Evolutionary conservation across 805 yeast species (phyloP), one percentile per base, ranked within the genome.

Genomic region (Yamadazyma laniorum): DNA sequence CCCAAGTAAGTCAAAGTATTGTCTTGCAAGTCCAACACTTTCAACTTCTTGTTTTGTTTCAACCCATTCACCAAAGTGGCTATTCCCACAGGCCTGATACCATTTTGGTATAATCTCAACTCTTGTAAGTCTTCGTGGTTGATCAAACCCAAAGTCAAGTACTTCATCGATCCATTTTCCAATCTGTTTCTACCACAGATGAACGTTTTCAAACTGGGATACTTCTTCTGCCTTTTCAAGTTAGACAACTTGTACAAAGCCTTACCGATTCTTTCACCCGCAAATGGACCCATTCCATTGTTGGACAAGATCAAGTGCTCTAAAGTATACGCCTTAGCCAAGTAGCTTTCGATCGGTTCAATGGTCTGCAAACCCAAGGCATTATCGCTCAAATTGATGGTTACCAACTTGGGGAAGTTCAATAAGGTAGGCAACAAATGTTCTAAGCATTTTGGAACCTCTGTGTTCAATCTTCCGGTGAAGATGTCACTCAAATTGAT

Each of bases 211-310:
- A 89, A 74, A 12, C 77, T 62, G 22, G 70, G 63, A 37, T 76
- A 65, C 16, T 74, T 68, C 29, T 65, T 63, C 21, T 57, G 52
- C 47, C 68, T 59, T 63, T 89, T 89, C 40, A 80, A 82, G 35
- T 59, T 61, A 15, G 93, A 79, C 47, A 91, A 74, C 50, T 75
- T 73, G 65, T 71, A 86, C 32, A 93, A 75, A 3, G 96, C 86
- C 52, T 80, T 79, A 43, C 97, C 99, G 45, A 93, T 85, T 59
- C 95, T 78, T 40, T 91, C 83, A 52, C 99, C 99, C 1, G 98
- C 95, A 59, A 85, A 85, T 18, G 99, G 99, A 25, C 99, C 99
- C 80, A 93, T 83, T 39, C 99, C 99, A 61, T 93, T 93, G 65
- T 93, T 93, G 32, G 96, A 83, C 45, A 93, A 71, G 49, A 87